Conservation (phyloP, 257 asterid genomes). For the Primulina tabacum region DNA sequence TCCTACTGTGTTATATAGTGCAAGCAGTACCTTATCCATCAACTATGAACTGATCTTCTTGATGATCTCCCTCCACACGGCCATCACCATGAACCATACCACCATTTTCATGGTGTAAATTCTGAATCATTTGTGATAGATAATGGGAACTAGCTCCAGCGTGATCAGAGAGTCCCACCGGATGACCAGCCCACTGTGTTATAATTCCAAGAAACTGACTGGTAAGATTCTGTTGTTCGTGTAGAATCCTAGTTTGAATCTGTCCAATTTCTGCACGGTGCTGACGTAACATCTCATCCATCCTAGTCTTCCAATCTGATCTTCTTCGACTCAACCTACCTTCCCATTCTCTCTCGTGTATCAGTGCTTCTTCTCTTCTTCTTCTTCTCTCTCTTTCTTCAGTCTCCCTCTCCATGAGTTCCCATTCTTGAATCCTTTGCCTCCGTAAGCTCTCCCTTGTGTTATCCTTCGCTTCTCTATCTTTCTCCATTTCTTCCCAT, state of each 20-base stretch:
- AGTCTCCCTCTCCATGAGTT: constrained; percentile 67
- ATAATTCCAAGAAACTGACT: constrained; percentile 80
- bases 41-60: constrained; percentile 94
- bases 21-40: constrained; percentile 50
- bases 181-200: constrained; percentile 86
- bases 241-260: constrained; percentile 75
- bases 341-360: constrained; percentile 71
- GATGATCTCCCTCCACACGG: constrained; percentile 83
- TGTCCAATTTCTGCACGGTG: constrained; percentile 84
- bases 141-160: constrained; percentile 76
- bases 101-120: constrained; percentile 70
- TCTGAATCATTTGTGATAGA: constrained; percentile 93
- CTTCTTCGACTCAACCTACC: constrained; percentile 73
- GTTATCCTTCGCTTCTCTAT: constrained; percentile 51
- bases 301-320: constrained; percentile 81
- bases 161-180: constrained; percentile 70
- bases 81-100: constrained; percentile 81
- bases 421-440: constrained; percentile 73
- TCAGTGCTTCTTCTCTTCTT: constrained; percentile 62
- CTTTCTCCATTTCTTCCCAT: constrained; percentile 64
- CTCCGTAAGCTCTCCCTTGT: constrained; percentile 51
- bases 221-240: constrained; percentile 82
- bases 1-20: neutral
- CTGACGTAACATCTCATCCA: constrained; percentile 64
- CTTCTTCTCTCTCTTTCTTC: constrained; percentile 59